phyloP scores from a whole-genome alignment of 2,329 filamentous ascomycete genomes.

The Calonectria hongkongensis region DNA sequence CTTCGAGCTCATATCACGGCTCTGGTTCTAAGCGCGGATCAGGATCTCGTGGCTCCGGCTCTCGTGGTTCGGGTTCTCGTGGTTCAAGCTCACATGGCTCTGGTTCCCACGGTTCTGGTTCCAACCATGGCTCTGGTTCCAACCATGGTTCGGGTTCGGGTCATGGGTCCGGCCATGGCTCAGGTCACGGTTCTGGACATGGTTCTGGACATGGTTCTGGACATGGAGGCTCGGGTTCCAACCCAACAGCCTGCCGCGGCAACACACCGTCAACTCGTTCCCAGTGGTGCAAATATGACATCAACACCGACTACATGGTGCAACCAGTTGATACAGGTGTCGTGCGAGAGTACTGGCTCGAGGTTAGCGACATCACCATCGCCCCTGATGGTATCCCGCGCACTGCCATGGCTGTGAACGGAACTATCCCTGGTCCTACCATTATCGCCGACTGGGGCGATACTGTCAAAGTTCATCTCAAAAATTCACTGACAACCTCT shows the following conservation, averaged over 20 bases:
- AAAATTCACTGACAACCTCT: neutral
- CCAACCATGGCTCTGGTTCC: neutral
- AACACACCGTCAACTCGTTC: slow-evolving; percentile 1
- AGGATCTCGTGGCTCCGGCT: neutral
- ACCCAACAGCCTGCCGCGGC: neutral
- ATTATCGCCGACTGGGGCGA: slow-evolving; percentile 11
- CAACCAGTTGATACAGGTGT: slow-evolving; percentile 9
- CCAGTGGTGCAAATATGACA: slow-evolving; percentile 3
- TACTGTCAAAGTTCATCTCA: slow-evolving; percentile 13
- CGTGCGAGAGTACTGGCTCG: neutral
- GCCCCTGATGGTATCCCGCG: neutral
- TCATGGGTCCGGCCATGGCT: neutral
- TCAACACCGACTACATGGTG: slow-evolving; percentile 17
- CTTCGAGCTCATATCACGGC: neutral
- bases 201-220: neutral
- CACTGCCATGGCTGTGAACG: neutral
- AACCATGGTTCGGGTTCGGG: neutral
- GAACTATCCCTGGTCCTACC: neutral
- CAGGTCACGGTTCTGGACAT: neutral
- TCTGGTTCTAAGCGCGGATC: neutral
- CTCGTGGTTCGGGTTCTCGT: neutral
- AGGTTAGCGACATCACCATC: slow-evolving; percentile 11
- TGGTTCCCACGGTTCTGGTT: too few species aligned
- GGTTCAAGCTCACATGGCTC: too few species aligned
- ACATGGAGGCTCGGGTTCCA: neutral